A percentile compares a stretch with the other conserved stretches of the same genome.
Evolutionary conservation across 2,329 filamentous ascomycete species (phyloP).

Genomic region (Zopfia rhizophila): DNA sequence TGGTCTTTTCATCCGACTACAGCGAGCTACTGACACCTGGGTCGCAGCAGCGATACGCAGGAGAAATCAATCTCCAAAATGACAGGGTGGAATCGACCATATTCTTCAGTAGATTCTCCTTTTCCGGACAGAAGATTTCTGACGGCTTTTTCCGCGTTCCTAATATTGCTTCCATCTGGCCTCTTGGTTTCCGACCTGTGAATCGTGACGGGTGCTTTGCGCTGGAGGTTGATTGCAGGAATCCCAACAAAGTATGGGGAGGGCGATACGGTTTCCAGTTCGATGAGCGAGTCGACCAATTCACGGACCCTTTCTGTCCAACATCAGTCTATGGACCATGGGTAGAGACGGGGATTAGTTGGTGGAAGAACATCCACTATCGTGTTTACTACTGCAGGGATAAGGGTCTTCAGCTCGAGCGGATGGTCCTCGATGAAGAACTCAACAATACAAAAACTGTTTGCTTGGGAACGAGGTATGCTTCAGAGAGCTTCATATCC

Average conservation of each 20-base stretch:
- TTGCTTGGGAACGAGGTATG: too few relatives aligned
- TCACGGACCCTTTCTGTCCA: not conserved
- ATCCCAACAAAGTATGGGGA: too few relatives aligned
- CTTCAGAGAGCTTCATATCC: not conserved
- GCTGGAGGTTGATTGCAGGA: slow-evolving; percentile 4
- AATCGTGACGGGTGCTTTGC: slow-evolving; percentile 13
- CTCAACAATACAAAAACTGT: slow-evolving; percentile 13
- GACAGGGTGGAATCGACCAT: too few relatives aligned
- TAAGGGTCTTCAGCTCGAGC: not conserved
- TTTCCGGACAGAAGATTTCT: slow-evolving; percentile 11
- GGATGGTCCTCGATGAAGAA: not conserved
- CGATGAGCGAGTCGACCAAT: slow-evolving; percentile 7
- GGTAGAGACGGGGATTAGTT: slow-evolving; percentile 3
- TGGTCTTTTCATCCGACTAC: too few relatives aligned
- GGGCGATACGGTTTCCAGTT: too few relatives aligned
- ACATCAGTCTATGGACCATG: not conserved
- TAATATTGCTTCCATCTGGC: not conserved
- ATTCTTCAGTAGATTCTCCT: slow-evolving; percentile 14
- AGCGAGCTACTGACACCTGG: too few relatives aligned
- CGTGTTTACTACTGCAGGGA: slow-evolving; percentile 1
- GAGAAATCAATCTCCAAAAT: not conserved
- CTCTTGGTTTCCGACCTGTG: slow-evolving; percentile 12
- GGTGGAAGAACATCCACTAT: slow-evolving; percentile 24
- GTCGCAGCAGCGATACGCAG: not conserved
- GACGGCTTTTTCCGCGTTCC: slow-evolving; percentile 4